phyloP scores from a whole-genome alignment of 1,284 basidiomycete species.

The Marasmius sp. region DNA sequence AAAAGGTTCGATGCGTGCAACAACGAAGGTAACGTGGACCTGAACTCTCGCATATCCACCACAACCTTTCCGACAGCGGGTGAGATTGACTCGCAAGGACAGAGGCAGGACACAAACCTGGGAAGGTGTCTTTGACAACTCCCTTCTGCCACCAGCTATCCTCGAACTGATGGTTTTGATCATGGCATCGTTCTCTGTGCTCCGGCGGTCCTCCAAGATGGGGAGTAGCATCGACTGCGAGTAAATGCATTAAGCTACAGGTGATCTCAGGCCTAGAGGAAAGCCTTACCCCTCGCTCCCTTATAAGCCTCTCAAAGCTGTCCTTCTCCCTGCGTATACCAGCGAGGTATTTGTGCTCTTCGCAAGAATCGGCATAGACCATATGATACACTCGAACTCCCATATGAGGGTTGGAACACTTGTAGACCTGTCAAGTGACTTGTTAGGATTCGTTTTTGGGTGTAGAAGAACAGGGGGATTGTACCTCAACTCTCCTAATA shows the following conservation, averaged over 20 bases:
- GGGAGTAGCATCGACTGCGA: slow-evolving; percentile 91
- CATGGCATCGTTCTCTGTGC: slow-evolving; percentile 53
- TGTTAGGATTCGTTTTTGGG: not conserved
- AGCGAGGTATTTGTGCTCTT: slow-evolving; percentile 94
- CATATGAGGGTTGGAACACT: slow-evolving; percentile 77
- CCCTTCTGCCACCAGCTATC: slow-evolving; percentile 82
- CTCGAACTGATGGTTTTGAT: slow-evolving; percentile 88
- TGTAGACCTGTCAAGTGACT: slow-evolving; percentile 66
- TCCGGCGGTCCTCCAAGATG: slow-evolving; percentile 72
- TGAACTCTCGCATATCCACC: slow-evolving; percentile 96
- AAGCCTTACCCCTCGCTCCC: slow-evolving; percentile 74
- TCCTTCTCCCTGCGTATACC: slow-evolving; percentile 91
- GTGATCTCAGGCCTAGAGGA: too few relatives aligned
- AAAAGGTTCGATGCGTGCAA: slow-evolving; percentile 83
- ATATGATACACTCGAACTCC: slow-evolving; percentile 94
- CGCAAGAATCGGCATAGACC: slow-evolving; percentile 89
- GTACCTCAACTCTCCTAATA: slow-evolving; percentile 87
- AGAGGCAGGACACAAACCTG: slow-evolving; percentile 44
- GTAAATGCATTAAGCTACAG: not conserved
- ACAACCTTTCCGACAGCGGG: slow-evolving; percentile 62
- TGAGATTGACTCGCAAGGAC: not conserved
- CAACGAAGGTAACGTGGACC: slow-evolving; percentile 89
- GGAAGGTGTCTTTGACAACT: slow-evolving; percentile 67
- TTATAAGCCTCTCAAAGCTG: slow-evolving; percentile 91
- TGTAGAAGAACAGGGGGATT: slow-evolving; percentile 1